Evolutionary conservation across 345 rosid genomes (phyloP).

Genomic region (Garcia nutans): DNA sequence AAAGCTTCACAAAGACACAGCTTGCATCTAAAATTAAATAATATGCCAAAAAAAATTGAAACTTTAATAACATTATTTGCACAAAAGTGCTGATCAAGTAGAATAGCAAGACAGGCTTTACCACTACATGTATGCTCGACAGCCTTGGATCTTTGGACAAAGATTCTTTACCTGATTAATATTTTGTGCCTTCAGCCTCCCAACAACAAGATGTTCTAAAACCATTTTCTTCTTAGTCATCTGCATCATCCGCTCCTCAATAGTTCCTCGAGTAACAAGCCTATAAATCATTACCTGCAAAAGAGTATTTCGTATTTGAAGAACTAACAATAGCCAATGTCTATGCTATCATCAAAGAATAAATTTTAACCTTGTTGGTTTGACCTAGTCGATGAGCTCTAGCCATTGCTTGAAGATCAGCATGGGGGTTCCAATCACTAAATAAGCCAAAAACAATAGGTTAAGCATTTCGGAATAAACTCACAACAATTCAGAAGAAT

Average conservation of each 20-base stretch:
- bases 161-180: constrained; percentile 73
- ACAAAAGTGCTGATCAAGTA: no score
- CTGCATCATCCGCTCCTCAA: constrained; percentile 99
- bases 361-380: constrained; percentile 73
- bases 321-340: constrained; percentile 6
- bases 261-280: constrained; percentile 85
- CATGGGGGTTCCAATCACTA: constrained; percentile 99
- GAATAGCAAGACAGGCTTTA: neutral
- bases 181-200: constrained; percentile 93
- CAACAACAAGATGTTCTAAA: constrained; percentile 98
- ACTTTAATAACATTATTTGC: no score
- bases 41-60: neutral
- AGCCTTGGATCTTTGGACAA: neutral
- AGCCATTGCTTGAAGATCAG: constrained; percentile 99
- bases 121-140: neutral
- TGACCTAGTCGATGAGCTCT: constrained; percentile 99
- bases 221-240: constrained; percentile 99
- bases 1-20: neutral
- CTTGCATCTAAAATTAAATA: neutral
- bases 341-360: constrained; percentile 5
- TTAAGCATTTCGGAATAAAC: neutral
- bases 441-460: constrained; percentile 29
- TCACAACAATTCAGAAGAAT: constrained; percentile 8
- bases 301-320: constrained; percentile 7
- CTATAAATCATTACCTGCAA: constrained; percentile 94